Evolutionary conservation across 176 grass and related monocot genomes (phyloP), one percentile per base, ranked within the genome.

Genomic region (Otatea glauca): DNA sequence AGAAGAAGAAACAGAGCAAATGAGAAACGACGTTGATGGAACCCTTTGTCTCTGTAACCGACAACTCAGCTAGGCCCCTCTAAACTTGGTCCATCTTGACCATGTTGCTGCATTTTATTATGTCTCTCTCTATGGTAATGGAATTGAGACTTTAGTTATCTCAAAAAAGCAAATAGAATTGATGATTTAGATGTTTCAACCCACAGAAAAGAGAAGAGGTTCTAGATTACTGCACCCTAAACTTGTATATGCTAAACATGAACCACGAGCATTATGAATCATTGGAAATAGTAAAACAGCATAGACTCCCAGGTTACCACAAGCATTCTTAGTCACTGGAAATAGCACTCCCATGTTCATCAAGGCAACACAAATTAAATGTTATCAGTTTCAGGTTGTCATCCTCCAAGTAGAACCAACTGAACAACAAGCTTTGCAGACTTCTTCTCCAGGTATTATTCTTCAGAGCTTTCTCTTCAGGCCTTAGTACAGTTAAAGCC

Each of bases 1-100:
- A 75, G 18, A 20, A 49, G 25, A 24, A 20, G 35, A 53, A 4
- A 44, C 74, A 10, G 21, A 8, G 24, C 61, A 2, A 18, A 34
- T 66, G 75, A 59, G 72, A 76, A 67, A 67, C 27, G 72, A 76
- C 61, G 72, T 55, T 67, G 82, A 41, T 84, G 70, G 29, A 83
- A 21, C 43, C 70, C 43, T n/a, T 5, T 74, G 71, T 65, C 70
- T 39, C 43, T 21, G 17, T 21, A 65, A n/a, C n/a, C n/a, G n/a
- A 65, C 81, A 51, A 47, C 43, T 16, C 42, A 47, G 63, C 20
- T 21, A 50, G 58, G 25, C 13, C 27, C 9, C 11, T 21, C 11
- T 62, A 62, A 27, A 62, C 24, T 13, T 27, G 7, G 43, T 17
- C 42, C 44, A 9, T 49, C 13, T 72, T 72, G 44, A 29, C 44